Base-by-base conservation (phyloP, 176 grass and related monocot species). In the Lolium rigidum region DNA sequence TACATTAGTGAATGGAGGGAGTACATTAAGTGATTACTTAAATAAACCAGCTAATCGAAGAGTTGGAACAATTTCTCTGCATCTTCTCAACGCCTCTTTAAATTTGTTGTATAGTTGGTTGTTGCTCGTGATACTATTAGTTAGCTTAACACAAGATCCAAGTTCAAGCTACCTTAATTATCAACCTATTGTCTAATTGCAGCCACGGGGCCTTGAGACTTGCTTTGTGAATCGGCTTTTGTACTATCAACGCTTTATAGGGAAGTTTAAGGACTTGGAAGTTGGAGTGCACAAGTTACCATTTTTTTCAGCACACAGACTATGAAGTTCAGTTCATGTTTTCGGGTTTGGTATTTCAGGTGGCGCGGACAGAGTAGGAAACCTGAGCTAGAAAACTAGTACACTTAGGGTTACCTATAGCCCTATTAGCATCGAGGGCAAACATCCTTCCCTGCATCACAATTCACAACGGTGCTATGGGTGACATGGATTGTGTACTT, bases 41-140 rank as follows among this genome's bases (percentile, higher is more conserved):
- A 73, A 89, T 85, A 55, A 78, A 97, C 90, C 94, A 89, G 94
- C 94, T 85, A 97, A 80, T 80, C 94, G 92, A 90, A 97, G 90
- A 81, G 89, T 94, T 66, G 94, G 94, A 82, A 97, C 92, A 1
- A 97, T 80, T 90, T 97, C 94, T 90, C 64, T 90, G 86, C 94
- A 97, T 90, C 92, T 82, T 31, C 89, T 74, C 64, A 97, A 85
- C 0, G 90, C 94, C 83, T 97, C 92, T 89, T 97, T 90, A 89
- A 97, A 97, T 54, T 90, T 90, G 35, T 97, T 80, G 66, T 92
- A 97, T 68, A 92, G 90, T 2, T 48, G 80, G 64, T 94, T 90
- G 52, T 67, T 2, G 35, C 59, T 43, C 77, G 73, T 55, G 35
- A 18, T 11, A 63, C 15, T 26, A 59, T 25, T 49, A 5, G 28